Base-by-base conservation (phyloP, 495 filamentous ascomycete genomes). In the Friedmanniomyces simplex region DNA sequence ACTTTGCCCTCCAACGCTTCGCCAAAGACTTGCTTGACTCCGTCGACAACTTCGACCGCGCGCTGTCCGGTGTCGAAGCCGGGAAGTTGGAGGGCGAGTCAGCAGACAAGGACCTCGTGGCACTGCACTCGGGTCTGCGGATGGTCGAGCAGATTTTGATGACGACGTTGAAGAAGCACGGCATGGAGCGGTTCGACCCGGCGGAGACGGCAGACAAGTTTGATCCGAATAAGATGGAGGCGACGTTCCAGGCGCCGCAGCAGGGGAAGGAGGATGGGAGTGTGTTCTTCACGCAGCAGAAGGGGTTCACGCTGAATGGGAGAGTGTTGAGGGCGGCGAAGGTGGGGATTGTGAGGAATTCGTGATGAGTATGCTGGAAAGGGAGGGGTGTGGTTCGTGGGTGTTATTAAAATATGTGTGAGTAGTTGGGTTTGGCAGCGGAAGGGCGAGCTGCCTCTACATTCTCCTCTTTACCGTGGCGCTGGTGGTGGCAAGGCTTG, bases 11-110 rank as follows among this genome's bases (percentile, higher is more conserved):
- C 69, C 88, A 95, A 70, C 81, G 83, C 53, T 98, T 98, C 74
- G 89, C 91, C 67, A 83, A 86, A 68, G 93, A 98, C 73, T 84
- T 98, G 41, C 79, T 98, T 52, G 93, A 97, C 64, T 84, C 78
- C 66, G 83, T 98, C 69, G 93, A 98, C 76, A 98, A 96, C 78
- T 83, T 98, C 51, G 93, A 98, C 72, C 88, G 89, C 59, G 93
- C 93, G 48, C 79, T 98, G 39, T 63, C 75, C 50, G 86, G 82
- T 54, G 93, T 96, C 52, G 83, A 89, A 42, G 66, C 78, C 43
- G 84, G 87, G 25, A 84, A 85, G 71, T 78, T 94, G 1, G 16
- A 42, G 8, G 52, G 22, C 34, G 52, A 71, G 32, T 61, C 58
- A 37, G 62, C 41, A 14, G 74, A 78, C 59, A 76, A 82, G 68